Base-by-base conservation (phyloP, 2,329 filamentous ascomycete genomes). In the Alternaria sp. region DNA sequence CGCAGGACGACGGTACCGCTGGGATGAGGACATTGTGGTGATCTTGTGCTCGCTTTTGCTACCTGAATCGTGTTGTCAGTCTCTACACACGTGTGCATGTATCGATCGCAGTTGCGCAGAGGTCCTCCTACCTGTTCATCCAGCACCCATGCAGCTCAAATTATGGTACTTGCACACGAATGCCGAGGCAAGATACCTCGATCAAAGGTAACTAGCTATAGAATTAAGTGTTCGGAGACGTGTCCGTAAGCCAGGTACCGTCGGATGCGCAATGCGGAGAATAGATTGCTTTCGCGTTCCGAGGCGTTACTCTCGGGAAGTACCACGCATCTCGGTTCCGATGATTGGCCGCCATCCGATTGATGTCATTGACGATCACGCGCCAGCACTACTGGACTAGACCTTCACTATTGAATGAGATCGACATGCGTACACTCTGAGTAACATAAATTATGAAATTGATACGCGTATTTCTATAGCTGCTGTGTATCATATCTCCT, bases 1-100 rank as follows among this genome's bases (percentile, higher is more conserved):
- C 8, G 60, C 59, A 20, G 69, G 59, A 44, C 67, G 65, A 51
- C 69, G 69, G 55, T 73, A 68, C 22, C 70, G 70, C 44, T 67
- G 60, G 38, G 69, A 44, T 18, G 67, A 64, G 24, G 69, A 63
- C 70, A 73, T 73, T 62, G 48, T 58, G 54, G 4, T 28, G 34
- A 42, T 51, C 18, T 22, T 38, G 8, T 24, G 20, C 36, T 38
- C 20, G 14, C 14, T n/a, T n/a, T 22, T 24, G 36, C 46, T 49
- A 8, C 20, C 22, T 49, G 8, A 49, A n/a, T 24, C 20, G 30
- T 20, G 30, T 38, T 14, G 30, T 49, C 20, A 49, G 32, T 38
- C 46, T 49, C 32, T 11, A 26, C 22, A 38, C 34, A 49, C 39
- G 12, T 9, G 18, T 49, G n/a, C 32, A 49, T 22, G 32, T 36